Conservation (phyloP, 352 stramenopile species). For the Globisporangium rhizosaccharum region DNA sequence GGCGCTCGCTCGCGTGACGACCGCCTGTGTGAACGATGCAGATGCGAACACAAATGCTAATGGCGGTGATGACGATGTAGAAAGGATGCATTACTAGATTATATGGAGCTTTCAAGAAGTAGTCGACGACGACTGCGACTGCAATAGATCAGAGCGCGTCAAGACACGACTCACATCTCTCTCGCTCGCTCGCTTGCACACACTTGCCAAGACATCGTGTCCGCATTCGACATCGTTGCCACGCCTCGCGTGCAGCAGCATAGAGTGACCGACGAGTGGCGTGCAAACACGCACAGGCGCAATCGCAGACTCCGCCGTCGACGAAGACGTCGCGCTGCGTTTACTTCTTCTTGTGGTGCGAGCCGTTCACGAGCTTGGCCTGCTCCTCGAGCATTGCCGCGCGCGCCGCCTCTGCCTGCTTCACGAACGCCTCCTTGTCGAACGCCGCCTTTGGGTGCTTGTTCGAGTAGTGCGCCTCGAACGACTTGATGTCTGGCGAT, state of each 20-base stretch:
- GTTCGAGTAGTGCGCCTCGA: constrained; percentile 50
- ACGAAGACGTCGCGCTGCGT: neutral
- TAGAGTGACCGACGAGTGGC: too few species aligned
- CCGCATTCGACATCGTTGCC: too few species aligned
- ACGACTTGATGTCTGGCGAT: constrained; percentile 60
- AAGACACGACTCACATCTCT: too few species aligned
- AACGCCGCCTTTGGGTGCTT: constrained; percentile 57
- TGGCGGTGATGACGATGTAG: neutral
- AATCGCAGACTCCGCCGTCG: neutral
- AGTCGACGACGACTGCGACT: too few species aligned
- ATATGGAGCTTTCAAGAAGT: neutral
- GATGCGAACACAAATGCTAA: neutral
- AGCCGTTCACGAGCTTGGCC: constrained; percentile 22
- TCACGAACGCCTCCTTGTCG: constrained; percentile 41
- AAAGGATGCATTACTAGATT: neutral
- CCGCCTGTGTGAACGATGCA: neutral
- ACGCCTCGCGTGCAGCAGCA: too few species aligned
- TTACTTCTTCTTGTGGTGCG: constrained; percentile 48
- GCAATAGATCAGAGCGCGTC: too few species aligned
- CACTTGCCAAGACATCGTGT: too few species aligned
- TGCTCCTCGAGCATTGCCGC: constrained; percentile 23
- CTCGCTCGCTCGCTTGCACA: too few species aligned
- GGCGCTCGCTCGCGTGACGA: neutral
- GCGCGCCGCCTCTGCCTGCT: constrained; percentile 45
- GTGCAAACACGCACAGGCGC: neutral